Evolutionary conservation across 352 stramenopile species (phyloP).

Genomic region (Pythium brassicae): DNA sequence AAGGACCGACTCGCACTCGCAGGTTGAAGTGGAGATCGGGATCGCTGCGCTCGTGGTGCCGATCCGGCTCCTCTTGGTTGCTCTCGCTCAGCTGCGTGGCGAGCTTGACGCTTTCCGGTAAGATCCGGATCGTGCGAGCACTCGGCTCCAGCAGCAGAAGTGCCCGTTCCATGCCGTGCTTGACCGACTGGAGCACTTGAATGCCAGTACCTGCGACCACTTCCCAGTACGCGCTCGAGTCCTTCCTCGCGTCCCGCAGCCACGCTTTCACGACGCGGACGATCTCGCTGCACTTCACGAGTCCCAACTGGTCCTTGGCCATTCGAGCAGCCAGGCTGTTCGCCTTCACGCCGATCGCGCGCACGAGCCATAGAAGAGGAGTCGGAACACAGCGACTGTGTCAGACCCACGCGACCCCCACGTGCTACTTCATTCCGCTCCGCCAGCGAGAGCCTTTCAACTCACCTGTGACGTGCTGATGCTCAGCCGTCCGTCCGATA

Average conservation of each 20-base stretch:
- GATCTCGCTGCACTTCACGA: conserved; percentile 43
- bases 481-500: conserved; percentile 35
- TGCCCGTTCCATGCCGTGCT: conserved; percentile 15
- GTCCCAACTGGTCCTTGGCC: conserved; percentile 31
- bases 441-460: not conserved
- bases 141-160: conserved; percentile 6
- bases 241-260: conserved; percentile 24
- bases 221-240: conserved; percentile 32
- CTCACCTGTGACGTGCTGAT: conserved; percentile 28
- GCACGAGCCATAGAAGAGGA: not conserved
- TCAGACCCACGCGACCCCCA: no score
- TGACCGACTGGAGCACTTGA: conserved; percentile 13
- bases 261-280: conserved; percentile 43
- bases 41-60: conserved; percentile 13
- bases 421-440: no score
- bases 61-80: not conserved
- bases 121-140: conserved; percentile 7
- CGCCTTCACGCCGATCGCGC: conserved; percentile 19
- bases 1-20: conserved; percentile 21
- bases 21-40: conserved; percentile 33
- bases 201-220: conserved; percentile 15
- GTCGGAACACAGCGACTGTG: not conserved
- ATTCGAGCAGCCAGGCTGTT: conserved; percentile 27
- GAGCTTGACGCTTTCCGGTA: conserved; percentile 7
- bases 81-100: conserved; percentile 5